Base-by-base conservation (phyloP, 805 yeast genomes). In the Candida khao-thaluensis region DNA sequence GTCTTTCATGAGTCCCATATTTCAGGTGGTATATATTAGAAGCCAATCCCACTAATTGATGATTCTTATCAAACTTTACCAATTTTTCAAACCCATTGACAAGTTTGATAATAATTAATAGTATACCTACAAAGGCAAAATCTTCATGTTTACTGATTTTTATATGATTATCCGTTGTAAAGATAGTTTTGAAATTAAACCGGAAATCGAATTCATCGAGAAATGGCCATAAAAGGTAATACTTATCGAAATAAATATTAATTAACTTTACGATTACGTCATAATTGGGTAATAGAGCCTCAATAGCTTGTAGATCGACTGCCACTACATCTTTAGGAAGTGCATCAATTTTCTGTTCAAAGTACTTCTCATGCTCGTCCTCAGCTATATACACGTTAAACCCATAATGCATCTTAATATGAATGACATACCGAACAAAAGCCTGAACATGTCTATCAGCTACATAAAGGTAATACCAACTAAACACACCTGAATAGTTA, bases 191-290 rank as follows among this genome's bases (percentile, higher is more conserved):
- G 15, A 32, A 17, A 10, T 38, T 25, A 7, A 33, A 23, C 22
- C 12, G 18, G 18, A 38, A 38, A 7, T 33, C 38, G 22, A 27
- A 21, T 15, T 38, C 42, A 17, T 38, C 42, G 3, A 38, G 5
- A 17, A 38, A 38, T 15, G 42, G 42, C 42, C 42, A 38, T 2
- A 22, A 9, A 2, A 27, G 7, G 21, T 38, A 38, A 24, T 33
- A 38, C 21, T 38, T 34, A 3, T 11, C 20, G 21, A 38, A 38
- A 14, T 17, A 38, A 3, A 22, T 22, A 16, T 38, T 24, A 3
- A 33, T 11, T 7, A 33, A 17, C 12, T 29, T 15, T 3, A 17
- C 23, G 7, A 32, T n/a, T 7, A 14, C 7, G 7, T 21, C 30
- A 25, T 27, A 16, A 5, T n/a, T 6, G 7, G 42, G 42, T 21